Evolutionary conservation across 2,329 filamentous ascomycete species (phyloP).

Genomic region (Penicillium sp.): DNA sequence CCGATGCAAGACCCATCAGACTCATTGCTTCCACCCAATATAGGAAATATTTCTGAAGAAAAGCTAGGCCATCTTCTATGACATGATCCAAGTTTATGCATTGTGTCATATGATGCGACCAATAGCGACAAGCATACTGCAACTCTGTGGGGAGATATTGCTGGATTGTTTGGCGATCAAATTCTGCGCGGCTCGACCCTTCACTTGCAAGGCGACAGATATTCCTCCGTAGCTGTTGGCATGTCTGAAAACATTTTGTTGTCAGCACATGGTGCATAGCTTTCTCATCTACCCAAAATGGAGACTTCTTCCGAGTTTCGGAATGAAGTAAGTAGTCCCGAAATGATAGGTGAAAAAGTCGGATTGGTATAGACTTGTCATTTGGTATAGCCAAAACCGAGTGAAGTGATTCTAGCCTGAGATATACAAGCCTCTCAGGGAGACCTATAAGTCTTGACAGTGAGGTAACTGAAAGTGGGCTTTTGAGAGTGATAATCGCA

Average conservation of each 20-base stretch:
- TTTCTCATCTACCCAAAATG: slow-evolving; percentile 32
- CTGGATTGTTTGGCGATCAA: slow-evolving; percentile 14
- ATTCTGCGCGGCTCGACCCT: slow-evolving; percentile 3
- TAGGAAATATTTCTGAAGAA: slow-evolving; percentile 25
- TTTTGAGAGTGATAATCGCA: slow-evolving; percentile 20
- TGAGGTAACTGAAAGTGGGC: slow-evolving; percentile 22
- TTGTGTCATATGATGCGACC: slow-evolving; percentile 27
- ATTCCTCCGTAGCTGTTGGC: slow-evolving; percentile 5
- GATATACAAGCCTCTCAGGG: slow-evolving; percentile 3
- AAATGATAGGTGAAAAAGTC: slow-evolving; percentile 33
- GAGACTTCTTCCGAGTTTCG: slow-evolving; percentile 5
- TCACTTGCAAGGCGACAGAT: slow-evolving; percentile 17
- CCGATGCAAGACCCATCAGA: slow-evolving; percentile 19
- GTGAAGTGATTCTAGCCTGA: slow-evolving; percentile 17
- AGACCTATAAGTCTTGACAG: slow-evolving; percentile 15
- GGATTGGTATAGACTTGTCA: slow-evolving; percentile 14
- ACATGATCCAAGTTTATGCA: neutral
- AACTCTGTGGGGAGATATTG: slow-evolving; percentile 8
- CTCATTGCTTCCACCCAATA: slow-evolving; percentile 32
- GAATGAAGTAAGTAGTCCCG: slow-evolving; percentile 31
- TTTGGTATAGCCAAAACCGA: slow-evolving; percentile 20
- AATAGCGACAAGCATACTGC: slow-evolving; percentile 12
- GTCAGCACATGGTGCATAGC: slow-evolving; percentile 9
- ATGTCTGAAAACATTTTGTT: slow-evolving; percentile 10
- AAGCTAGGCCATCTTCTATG: slow-evolving; percentile 10